Percentiles rank a stretch among this genome's conserved stretches.
These are phyloP conservation scores for Neoscytalidium dimidiatum DNA, from an alignment of 2,329 filamentous ascomycete species.

Conservation along the genomic window DNA sequence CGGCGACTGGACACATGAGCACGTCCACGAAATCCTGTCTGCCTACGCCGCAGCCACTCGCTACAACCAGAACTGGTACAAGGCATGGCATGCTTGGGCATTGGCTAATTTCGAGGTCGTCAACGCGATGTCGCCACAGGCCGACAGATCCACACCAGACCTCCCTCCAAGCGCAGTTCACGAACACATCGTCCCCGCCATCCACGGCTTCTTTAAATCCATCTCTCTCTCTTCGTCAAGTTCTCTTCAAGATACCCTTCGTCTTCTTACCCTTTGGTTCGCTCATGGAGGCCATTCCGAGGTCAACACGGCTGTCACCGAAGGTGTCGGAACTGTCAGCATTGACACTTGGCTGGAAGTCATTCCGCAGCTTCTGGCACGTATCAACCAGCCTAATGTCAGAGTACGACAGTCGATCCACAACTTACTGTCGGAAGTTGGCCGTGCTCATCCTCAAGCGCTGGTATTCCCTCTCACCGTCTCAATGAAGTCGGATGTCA, in stretches of 20 bases:
- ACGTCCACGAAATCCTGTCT: slow-evolving; percentile 84
- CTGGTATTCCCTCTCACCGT: slow-evolving; percentile 96
- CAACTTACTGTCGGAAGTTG: slow-evolving; percentile 87
- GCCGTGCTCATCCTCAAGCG: slow-evolving; percentile 91
- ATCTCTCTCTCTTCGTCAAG: slow-evolving; percentile 90
- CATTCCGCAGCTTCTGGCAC: slow-evolving; percentile 93
- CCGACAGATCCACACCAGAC: slow-evolving; percentile 59
- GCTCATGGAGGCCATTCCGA: slow-evolving; percentile 85
- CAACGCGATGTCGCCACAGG: slow-evolving; percentile 71
- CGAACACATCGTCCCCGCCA: slow-evolving; percentile 90
- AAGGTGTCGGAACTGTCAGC: slow-evolving; percentile 88
- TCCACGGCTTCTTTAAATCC: slow-evolving; percentile 96
- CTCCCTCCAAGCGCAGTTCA: slow-evolving; percentile 70
- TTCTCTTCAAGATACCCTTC: slow-evolving; percentile 91
- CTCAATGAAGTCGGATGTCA: slow-evolving; percentile 93
- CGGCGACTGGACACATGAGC: slow-evolving; percentile 84
- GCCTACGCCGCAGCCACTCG: slow-evolving; percentile 90
- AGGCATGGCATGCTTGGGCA: slow-evolving; percentile 99
- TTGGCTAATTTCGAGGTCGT: slow-evolving; percentile 98
- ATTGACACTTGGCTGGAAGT: slow-evolving; percentile 99
- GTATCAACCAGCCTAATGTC: slow-evolving; percentile 93
- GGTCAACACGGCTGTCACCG: slow-evolving; percentile 83
- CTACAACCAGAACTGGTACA: slow-evolving; percentile 95
- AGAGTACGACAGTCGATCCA: slow-evolving; percentile 89
- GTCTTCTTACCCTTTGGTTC: slow-evolving; percentile 94